Evolutionary conservation across 306 rosid species (phyloP).

Genomic region (Quercus robur): DNA sequence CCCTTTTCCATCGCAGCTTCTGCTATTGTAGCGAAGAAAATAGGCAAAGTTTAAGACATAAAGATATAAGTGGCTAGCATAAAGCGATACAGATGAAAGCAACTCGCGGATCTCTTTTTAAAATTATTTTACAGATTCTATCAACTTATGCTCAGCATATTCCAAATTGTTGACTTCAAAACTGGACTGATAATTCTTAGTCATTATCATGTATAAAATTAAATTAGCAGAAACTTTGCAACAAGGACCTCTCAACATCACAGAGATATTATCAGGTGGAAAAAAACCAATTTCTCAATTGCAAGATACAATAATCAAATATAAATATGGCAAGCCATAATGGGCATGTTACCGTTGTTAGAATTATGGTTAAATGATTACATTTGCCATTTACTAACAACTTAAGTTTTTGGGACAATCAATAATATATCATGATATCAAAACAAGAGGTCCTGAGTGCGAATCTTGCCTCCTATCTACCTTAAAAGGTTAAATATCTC

Average conservation of each 20-base stretch:
- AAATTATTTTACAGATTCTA: not conserved
- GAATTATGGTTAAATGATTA: too few species aligned
- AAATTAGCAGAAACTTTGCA: not conserved
- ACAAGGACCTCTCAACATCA: not conserved
- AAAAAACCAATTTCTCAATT: not conserved
- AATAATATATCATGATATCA: too few species aligned
- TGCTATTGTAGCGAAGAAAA: constrained; percentile 17
- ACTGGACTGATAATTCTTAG: not conserved
- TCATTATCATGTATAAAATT: not conserved
- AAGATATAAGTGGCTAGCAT: not conserved
- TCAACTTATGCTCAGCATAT: not conserved
- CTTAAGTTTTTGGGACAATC: too few species aligned
- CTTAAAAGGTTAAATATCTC: too few species aligned
- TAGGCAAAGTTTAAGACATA: not conserved
- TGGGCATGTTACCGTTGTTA: too few species aligned
- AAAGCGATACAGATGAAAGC: not conserved
- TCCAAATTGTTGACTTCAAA: not conserved
- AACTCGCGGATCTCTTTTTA: not conserved
- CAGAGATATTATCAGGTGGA: not conserved
- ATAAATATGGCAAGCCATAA: too few species aligned
- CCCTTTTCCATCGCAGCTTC: constrained; percentile 36
- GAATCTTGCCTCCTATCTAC: too few species aligned
- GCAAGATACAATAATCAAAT: too few species aligned
- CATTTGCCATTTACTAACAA: too few species aligned
- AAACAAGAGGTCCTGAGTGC: too few species aligned